Base-by-base conservation (phyloP, 2,329 filamentous ascomycete species). In the Botrytis elliptica region DNA sequence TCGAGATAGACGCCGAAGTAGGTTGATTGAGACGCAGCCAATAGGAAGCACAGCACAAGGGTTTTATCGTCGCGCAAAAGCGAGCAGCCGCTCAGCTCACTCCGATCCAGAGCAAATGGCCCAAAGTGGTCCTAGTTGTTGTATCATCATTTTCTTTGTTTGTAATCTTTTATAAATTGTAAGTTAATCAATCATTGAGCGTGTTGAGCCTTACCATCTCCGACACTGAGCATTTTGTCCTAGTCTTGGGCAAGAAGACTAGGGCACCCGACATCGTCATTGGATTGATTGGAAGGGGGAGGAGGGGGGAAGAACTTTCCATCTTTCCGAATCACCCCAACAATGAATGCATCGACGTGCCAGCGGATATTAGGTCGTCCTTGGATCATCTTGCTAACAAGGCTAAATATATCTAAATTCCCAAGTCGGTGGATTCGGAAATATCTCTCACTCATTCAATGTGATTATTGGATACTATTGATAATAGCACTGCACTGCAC, bases 1-100 rank as follows among this genome's bases (percentile, higher is more conserved):
- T 80, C 77, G 75, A 80, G 79, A 79, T 80, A 79, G 77, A 77
- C 78, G 79, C 79, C 79, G 79, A 79, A 42, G 75, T 69, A 76
- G 75, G 75, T 73, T 70, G 73, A 76, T 71, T 64, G 72, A 75
- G 76, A 64, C 75, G 75, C 75, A 71, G 63, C 79, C 78, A 80
- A 79, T 80, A 62, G 76, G 65, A 74, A 46, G 68, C 16, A 22
- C 71, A 74, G 62, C 73, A 72, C 79, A 78, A 75, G 79, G 79
- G 74, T 77, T 22, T 25, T 46, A 40, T 42, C 66, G 55, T 72
- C 76, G 76, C 77, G 77, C 73, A 65, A 67, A 78, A 75, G 77
- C 74, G 76, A 77, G 75, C 74, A 76, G 76, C 74, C 78, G 77
- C 77, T 79, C 78, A 79, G 76, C 75, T 78, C 65, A 67, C 65